These are phyloP conservation scores for Neonothopanus nambi DNA, from an alignment of 1,284 basidiomycete genomes.

Conservation along the genomic window DNA sequence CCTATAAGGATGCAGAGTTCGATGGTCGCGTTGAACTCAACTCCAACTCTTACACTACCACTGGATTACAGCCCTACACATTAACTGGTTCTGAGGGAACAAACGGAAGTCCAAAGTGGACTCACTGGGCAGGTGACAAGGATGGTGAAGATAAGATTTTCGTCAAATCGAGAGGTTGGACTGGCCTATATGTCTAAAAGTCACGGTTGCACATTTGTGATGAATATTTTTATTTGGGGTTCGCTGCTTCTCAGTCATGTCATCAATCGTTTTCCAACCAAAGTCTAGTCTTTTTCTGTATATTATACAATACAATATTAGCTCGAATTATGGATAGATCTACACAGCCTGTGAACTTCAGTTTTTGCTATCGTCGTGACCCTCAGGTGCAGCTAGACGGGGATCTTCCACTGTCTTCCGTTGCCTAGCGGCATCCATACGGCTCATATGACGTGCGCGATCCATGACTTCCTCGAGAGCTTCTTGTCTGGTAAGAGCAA, in stretches of 20 bases:
- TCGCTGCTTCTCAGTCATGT: not conserved
- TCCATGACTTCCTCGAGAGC: conserved; percentile 16
- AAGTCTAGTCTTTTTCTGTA: not conserved
- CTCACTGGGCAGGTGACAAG: conserved; percentile 47
- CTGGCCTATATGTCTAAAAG: conserved; percentile 50
- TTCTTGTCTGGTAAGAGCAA: conserved; percentile 20
- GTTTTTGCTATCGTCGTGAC: not conserved
- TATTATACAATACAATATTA: too few relatives aligned
- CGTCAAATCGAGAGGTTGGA: conserved; percentile 51
- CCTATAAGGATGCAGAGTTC: conserved; percentile 51
- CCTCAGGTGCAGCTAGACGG: conserved; percentile 12
- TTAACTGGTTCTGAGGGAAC: conserved; percentile 23
- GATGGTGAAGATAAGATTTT: conserved; percentile 46
- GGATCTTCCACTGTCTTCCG: conserved; percentile 14
- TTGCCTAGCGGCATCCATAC: conserved; percentile 3
- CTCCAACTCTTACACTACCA: conserved; percentile 43
- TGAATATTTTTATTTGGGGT: not conserved
- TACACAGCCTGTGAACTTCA: not conserved
- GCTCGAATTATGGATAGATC: too few relatives aligned
- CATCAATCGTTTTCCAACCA: not conserved
- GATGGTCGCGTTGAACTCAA: conserved; percentile 48
- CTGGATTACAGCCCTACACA: conserved; percentile 31
- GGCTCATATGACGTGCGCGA: conserved; percentile 5
- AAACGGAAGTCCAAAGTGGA: conserved; percentile 32
- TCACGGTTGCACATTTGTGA: too few relatives aligned